Percentiles rank a stretch among this genome's conserved stretches.
Conservation (phyloP, 495 filamentous ascomycete genomes). For the Monascus purpureus region DNA sequence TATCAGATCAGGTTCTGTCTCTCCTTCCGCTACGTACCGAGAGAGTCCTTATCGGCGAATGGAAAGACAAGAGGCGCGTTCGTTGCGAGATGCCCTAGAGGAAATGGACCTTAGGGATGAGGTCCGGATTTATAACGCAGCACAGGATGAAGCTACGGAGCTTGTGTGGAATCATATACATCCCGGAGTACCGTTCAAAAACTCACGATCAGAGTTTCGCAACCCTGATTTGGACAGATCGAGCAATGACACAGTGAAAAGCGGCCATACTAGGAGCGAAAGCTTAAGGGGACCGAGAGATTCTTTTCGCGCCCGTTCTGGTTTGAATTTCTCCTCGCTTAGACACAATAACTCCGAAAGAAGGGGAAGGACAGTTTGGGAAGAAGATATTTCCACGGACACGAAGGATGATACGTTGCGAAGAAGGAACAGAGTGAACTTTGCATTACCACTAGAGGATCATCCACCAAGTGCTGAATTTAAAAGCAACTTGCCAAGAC, state of each 20-base stretch:
- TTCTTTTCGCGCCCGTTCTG: conserved; percentile 25
- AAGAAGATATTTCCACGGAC: conserved; percentile 2
- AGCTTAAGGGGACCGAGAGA: conserved; percentile 34
- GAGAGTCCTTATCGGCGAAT: conserved; percentile 72
- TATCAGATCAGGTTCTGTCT: conserved; percentile 13
- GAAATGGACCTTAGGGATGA: conserved; percentile 67
- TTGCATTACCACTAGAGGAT: conserved; percentile 21
- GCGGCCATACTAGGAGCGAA: conserved; percentile 47
- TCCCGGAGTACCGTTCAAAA: conserved; percentile 37
- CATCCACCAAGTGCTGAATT: conserved; percentile 1
- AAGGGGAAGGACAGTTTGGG: conserved; percentile 1
- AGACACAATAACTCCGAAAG: conserved; percentile 10
- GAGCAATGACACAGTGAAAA: conserved; percentile 40
- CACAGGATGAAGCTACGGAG: conserved; percentile 75
- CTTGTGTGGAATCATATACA: conserved; percentile 77
- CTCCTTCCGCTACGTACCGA: conserved; percentile 51
- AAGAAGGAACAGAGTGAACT: conserved; percentile 30
- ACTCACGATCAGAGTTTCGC: conserved; percentile 45
- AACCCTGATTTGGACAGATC: conserved; percentile 23
- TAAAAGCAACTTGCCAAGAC: conserved; percentile 11
- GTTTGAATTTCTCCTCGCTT: conserved; percentile 35
- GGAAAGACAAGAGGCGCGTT: conserved; percentile 73
- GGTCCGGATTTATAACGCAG: conserved; percentile 52
- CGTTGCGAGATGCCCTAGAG: conserved; percentile 65
- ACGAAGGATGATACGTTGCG: conserved; percentile 11